A percentile compares a stretch with the other conserved stretches of the same genome.
These are phyloP conservation scores for Lodderomyces elongisporus DNA, from an alignment of 1,139 yeast genomes.

Conservation along the genomic window DNA sequence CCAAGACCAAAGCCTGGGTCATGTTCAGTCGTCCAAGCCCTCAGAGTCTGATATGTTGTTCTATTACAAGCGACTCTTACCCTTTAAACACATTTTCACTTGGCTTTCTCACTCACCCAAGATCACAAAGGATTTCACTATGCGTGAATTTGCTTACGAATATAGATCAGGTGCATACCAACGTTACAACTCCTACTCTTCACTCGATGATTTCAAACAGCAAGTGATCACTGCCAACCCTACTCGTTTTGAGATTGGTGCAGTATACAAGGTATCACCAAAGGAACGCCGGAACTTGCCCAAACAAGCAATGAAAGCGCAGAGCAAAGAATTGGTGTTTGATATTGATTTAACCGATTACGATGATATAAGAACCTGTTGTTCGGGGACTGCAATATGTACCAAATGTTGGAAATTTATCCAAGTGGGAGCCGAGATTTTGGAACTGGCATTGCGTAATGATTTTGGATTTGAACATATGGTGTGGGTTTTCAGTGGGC, in stretches of 20 bases:
- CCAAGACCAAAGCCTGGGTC: too few species aligned
- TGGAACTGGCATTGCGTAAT: slow-evolving; percentile 66
- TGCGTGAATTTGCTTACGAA: slow-evolving; percentile 93
- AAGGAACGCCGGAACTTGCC: slow-evolving; percentile 76
- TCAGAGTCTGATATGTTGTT: slow-evolving; percentile 65
- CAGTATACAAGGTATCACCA: slow-evolving; percentile 84
- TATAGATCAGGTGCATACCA: slow-evolving; percentile 80
- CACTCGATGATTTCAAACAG: slow-evolving; percentile 67
- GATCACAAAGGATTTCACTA: slow-evolving; percentile 65
- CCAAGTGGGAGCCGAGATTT: slow-evolving; percentile 74
- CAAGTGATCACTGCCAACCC: slow-evolving; percentile 75
- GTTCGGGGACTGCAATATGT: slow-evolving; percentile 82
- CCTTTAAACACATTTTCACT: slow-evolving; percentile 68
- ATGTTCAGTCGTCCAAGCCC: slow-evolving; percentile 20
- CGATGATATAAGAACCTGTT: slow-evolving; percentile 90
- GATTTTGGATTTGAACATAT: slow-evolving; percentile 88
- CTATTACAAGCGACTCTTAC: slow-evolving; percentile 69
- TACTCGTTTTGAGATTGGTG: slow-evolving; percentile 92
- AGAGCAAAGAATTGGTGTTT: slow-evolving; percentile 82
- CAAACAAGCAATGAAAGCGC: slow-evolving; percentile 73
- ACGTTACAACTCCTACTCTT: slow-evolving; percentile 74
- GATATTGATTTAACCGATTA: slow-evolving; percentile 98
- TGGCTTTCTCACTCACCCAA: slow-evolving; percentile 88
- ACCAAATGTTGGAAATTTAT: slow-evolving; percentile 91
- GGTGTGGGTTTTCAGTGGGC: slow-evolving; percentile 95